Evolutionary conservation across 306 rosid species (phyloP).

Genomic region (Macrotyloma uniflorum): DNA sequence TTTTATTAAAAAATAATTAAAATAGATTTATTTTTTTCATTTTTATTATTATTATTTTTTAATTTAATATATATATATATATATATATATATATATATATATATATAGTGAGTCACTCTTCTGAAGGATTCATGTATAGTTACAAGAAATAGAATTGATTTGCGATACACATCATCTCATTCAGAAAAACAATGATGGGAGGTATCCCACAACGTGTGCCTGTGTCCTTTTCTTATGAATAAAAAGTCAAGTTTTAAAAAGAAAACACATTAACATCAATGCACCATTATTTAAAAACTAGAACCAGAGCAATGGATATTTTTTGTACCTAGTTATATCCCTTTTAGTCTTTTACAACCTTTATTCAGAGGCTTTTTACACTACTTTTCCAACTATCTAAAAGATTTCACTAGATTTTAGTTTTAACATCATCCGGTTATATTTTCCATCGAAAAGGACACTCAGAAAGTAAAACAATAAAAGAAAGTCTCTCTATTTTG

Average conservation of each 20-base stretch:
- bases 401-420: neutral
- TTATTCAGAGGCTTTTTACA: neutral
- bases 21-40: too few species aligned
- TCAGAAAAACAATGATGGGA: slow-evolving; percentile 12
- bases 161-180: too few species aligned
- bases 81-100: too few species aligned
- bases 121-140: neutral
- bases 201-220: slow-evolving; percentile 22
- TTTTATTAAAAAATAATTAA: too few species aligned
- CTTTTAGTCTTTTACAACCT: neutral
- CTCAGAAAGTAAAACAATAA: neutral
- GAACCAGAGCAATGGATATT: neutral
- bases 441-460: neutral
- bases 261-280: neutral
- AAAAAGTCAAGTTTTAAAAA: neutral
- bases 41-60: too few species aligned
- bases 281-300: neutral
- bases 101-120: too few species aligned
- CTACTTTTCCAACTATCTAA: neutral
- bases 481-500: too few species aligned
- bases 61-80: too few species aligned
- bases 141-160: neutral
- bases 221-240: neutral
- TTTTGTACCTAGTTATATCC: neutral
- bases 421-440: neutral